Evolutionary conservation across 306 rosid genomes (phyloP).

Genomic region (Glycyrrhiza uralensis): DNA sequence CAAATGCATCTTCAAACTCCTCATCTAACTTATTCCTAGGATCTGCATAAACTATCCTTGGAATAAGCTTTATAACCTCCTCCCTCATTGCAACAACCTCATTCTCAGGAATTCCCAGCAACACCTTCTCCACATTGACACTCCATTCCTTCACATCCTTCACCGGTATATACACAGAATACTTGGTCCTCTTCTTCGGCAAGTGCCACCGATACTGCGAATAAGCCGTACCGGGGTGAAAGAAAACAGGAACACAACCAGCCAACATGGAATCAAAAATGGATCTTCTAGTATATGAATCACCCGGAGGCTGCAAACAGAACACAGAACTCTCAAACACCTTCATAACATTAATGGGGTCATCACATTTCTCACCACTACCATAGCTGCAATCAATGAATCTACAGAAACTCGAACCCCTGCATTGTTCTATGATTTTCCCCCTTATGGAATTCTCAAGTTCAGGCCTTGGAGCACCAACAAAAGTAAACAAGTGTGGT

Average conservation of each 20-base stretch:
- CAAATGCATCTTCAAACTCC: constrained; percentile 68
- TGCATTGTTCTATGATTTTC: constrained; percentile 62
- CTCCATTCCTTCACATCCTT: constrained; percentile 55
- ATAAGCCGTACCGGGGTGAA: constrained; percentile 85
- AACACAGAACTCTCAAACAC: constrained; percentile 60
- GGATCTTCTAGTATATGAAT: constrained; percentile 86
- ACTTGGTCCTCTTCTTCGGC: constrained; percentile 52
- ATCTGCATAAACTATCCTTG: constrained; percentile 67
- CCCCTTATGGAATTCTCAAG: constrained; percentile 51
- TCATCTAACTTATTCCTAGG: constrained; percentile 45
- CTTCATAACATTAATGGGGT: constrained; percentile 53
- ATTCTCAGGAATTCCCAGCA: constrained; percentile 49
- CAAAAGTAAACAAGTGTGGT: constrained; percentile 55
- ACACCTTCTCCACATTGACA: constrained; percentile 44
- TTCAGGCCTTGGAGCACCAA: constrained; percentile 84
- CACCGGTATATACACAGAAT: constrained; percentile 75
- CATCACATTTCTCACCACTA: constrained; percentile 52
- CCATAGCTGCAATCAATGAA: constrained; percentile 64
- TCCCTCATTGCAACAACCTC: constrained; percentile 67
- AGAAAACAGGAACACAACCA: constrained; percentile 89
- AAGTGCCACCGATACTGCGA: constrained; percentile 79
- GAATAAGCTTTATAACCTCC: constrained; percentile 64
- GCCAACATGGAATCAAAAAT: constrained; percentile 79
- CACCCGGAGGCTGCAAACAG: constrained; percentile 88
- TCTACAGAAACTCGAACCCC: constrained; percentile 41